Evolutionary conservation across 225 moss, liverwort and hornwort species (phyloP).

Genomic region (Thuidium tamariscinum): DNA sequence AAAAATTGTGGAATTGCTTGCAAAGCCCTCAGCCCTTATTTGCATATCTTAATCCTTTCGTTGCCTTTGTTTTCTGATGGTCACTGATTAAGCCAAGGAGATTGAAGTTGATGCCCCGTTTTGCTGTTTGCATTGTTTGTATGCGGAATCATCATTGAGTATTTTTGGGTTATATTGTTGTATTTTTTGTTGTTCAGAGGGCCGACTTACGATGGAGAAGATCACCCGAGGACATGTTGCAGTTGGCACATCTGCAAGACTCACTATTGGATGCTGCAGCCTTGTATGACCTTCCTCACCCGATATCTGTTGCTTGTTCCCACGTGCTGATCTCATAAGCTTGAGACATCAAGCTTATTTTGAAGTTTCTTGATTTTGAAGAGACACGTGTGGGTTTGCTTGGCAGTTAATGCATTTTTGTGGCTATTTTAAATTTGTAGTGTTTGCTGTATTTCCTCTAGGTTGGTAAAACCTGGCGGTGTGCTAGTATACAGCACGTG

Average conservation of each 20-base stretch:
- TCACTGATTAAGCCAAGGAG: not conserved
- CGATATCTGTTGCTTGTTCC: not conserved
- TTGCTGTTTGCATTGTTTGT: not conserved
- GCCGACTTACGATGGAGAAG: conserved; percentile 77
- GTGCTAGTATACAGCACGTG: conserved; percentile 73
- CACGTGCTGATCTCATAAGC: not conserved
- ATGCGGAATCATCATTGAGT: not conserved
- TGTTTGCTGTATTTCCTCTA: not conserved
- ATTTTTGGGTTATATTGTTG: not conserved
- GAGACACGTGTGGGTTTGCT: not conserved
- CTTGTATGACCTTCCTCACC: conserved; percentile 12
- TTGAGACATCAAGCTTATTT: not conserved
- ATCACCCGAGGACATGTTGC: conserved; percentile 34
- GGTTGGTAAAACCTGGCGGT: conserved; percentile 64
- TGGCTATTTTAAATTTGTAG: not conserved
- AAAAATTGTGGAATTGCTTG: not conserved
- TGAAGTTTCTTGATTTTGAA: not conserved
- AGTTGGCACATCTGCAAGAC: conserved; percentile 48
- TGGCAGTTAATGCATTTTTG: not conserved
- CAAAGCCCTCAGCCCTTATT: not conserved
- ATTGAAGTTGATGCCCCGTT: not conserved
- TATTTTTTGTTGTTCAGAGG: conserved; percentile 30
- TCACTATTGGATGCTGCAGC: conserved; percentile 61
- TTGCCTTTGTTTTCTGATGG: not conserved
- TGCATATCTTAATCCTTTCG: not conserved